Evolutionary conservation across 805 yeast species (phyloP).

Genomic region (Candida lessepsii): DNA sequence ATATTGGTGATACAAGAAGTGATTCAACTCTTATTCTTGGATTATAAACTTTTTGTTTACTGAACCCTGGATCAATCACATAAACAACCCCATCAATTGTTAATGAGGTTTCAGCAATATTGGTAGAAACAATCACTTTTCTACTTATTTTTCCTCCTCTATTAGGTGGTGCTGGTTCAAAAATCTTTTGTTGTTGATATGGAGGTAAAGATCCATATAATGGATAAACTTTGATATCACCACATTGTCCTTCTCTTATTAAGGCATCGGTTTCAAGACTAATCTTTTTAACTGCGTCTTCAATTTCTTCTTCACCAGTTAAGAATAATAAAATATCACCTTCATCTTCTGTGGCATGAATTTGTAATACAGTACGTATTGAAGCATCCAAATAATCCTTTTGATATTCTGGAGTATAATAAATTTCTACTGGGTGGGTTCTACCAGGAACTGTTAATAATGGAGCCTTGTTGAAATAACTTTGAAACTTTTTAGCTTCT

Average conservation of each 20-base stretch:
- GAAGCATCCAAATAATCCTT: conserved; percentile 94
- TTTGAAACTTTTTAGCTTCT: conserved; percentile 94
- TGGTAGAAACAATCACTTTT: conserved; percentile 87
- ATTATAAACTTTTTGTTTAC: conserved; percentile 94
- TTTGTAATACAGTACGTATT: conserved; percentile 90
- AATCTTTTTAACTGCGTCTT: conserved; percentile 90
- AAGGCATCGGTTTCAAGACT: conserved; percentile 86
- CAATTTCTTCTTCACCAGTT: conserved; percentile 98
- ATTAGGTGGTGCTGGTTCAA: conserved; percentile 84
- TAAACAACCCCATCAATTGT: conserved; percentile 97
- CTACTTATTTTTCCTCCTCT: conserved; percentile 90
- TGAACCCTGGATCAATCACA: conserved; percentile 96
- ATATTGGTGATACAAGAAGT: conserved; percentile 88
- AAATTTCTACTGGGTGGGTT: conserved; percentile 95
- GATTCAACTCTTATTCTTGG: conserved; percentile 96
- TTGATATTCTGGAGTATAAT: conserved; percentile 95
- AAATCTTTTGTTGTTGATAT: conserved; percentile 88
- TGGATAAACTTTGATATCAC: conserved; percentile 88
- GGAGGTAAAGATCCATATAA: conserved; percentile 97
- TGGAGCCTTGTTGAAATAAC: conserved; percentile 88
- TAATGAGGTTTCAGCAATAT: conserved; percentile 96
- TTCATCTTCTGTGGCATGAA: conserved; percentile 93
- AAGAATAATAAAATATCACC: conserved; percentile 86
- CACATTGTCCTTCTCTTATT: conserved; percentile 84
- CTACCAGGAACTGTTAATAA: conserved; percentile 96